Evolutionary conservation across 2,329 filamentous ascomycete genomes (phyloP).

Genomic region (Fusarium xylarioides): DNA sequence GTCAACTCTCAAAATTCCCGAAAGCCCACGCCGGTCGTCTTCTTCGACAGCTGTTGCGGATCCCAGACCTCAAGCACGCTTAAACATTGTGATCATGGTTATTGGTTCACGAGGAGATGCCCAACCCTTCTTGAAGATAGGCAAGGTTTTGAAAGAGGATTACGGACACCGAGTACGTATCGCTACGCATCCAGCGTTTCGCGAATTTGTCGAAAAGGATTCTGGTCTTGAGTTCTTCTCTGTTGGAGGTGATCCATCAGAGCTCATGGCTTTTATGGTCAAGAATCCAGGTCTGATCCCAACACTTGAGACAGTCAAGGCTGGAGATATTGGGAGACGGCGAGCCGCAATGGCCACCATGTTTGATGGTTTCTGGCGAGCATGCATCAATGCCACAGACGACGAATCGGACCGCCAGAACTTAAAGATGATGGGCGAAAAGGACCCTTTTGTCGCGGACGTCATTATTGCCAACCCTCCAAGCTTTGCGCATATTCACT

Average conservation of each 20-base stretch:
- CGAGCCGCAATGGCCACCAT: constrained; percentile 80
- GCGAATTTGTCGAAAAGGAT: constrained; percentile 77
- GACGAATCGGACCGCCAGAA: constrained; percentile 67
- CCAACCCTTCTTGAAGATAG: constrained; percentile 81
- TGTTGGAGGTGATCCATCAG: constrained; percentile 79
- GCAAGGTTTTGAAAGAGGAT: constrained; percentile 74
- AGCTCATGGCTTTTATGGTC: constrained; percentile 90
- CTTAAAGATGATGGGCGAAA: constrained; percentile 70
- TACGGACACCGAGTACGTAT: constrained; percentile 80
- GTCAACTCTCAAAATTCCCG: constrained; percentile 20
- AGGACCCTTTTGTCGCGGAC: constrained; percentile 72
- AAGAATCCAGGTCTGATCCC: constrained; percentile 84
- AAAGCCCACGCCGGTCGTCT: constrained; percentile 40
- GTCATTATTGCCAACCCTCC: constrained; percentile 89
- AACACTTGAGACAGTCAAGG: constrained; percentile 74
- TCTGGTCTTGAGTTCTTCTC: constrained; percentile 82
- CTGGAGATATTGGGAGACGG: constrained; percentile 75
- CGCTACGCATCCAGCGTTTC: constrained; percentile 81
- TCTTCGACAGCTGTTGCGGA: constrained; percentile 46
- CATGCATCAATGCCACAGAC: constrained; percentile 78
- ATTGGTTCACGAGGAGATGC: constrained; percentile 83
- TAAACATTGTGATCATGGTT: constrained; percentile 87
- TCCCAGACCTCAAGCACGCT: constrained; percentile 52
- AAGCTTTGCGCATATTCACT: constrained; percentile 80
- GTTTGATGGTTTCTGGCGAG: constrained; percentile 84